Conservation (phyloP, 2,329 filamentous ascomycete genomes). For the Sporothrix luriei region DNA sequence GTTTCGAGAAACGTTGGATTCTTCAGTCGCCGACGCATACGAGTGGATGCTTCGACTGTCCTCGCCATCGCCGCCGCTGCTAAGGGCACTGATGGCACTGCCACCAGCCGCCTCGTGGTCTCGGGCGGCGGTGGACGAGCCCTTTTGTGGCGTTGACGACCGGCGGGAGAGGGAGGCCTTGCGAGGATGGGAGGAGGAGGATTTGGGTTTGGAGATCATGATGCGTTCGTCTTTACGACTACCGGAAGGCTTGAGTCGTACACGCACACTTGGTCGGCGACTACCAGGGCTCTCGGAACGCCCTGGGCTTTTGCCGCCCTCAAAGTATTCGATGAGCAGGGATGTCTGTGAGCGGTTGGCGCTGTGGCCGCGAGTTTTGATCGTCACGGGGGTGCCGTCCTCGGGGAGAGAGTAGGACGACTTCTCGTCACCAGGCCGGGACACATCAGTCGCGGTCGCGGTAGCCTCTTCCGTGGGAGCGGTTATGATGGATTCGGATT, state of each 20-base stretch:
- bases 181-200: conserved; percentile 52
- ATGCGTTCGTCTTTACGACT: conserved; percentile 72
- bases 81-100: conserved; percentile 37
- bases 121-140: conserved; percentile 31
- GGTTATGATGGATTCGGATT: conserved; percentile 60
- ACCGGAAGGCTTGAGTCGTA: conserved; percentile 78
- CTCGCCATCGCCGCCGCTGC: conserved; percentile 49
- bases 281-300: conserved; percentile 58
- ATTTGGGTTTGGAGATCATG: conserved; percentile 80
- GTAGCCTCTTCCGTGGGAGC: conserved; percentile 58
- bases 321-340: conserved; percentile 92
- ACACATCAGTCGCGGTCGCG: conserved; percentile 62
- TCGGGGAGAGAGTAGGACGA: conserved; percentile 80
- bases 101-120: conserved; percentile 43
- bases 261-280: conserved; percentile 77
- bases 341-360: conserved; percentile 77
- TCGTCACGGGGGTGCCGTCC: conserved; percentile 88
- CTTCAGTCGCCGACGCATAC: conserved; percentile 76
- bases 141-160: conserved; percentile 55
- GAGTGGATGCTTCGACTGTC: conserved; percentile 71
- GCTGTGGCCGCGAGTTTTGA: conserved; percentile 71
- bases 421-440: conserved; percentile 67
- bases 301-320: conserved; percentile 67
- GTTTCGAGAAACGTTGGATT: conserved; percentile 73
- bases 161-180: conserved; percentile 62